These are phyloP conservation scores for Hapsidospora chrysogenum DNA, from an alignment of 495 filamentous ascomycete genomes.

Conservation along the genomic window DNA sequence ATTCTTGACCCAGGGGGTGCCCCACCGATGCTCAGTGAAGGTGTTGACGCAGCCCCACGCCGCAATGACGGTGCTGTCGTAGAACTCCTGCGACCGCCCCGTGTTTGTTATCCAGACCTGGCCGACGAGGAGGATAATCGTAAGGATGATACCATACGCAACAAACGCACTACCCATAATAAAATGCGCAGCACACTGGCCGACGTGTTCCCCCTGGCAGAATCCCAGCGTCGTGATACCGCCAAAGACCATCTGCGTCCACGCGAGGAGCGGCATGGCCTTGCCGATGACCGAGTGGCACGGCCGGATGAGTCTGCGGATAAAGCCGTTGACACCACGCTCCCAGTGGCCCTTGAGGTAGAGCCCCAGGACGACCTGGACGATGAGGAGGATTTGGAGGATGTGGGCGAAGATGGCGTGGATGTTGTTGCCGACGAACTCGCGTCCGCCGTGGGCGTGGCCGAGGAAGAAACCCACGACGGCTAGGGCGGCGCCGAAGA, in stretches of 20 bases:
- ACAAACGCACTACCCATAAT: slow-evolving; percentile 98
- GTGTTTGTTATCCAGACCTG: slow-evolving; percentile 74
- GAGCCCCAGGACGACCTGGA: slow-evolving; percentile 64
- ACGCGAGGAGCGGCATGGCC: slow-evolving; percentile 66
- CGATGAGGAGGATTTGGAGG: slow-evolving; percentile 60
- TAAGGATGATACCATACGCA: slow-evolving; percentile 76
- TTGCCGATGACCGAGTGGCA: slow-evolving; percentile 75
- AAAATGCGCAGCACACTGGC: slow-evolving; percentile 91
- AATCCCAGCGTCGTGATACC: slow-evolving; percentile 91
- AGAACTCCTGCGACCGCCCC: slow-evolving; percentile 90
- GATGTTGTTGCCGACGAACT: slow-evolving; percentile 62
- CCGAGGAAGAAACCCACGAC: slow-evolving; percentile 80
- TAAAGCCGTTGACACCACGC: slow-evolving; percentile 61
- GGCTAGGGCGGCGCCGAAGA: slow-evolving; percentile 54
- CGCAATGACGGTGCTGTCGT: slow-evolving; percentile 80
- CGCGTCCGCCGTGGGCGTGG: slow-evolving; percentile 73
- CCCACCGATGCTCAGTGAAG: slow-evolving; percentile 96
- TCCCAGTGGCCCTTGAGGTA: slow-evolving; percentile 84
- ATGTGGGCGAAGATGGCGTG: slow-evolving; percentile 67
- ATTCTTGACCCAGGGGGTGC: slow-evolving; percentile 74
- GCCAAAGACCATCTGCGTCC: slow-evolving; percentile 94
- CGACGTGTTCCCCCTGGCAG: slow-evolving; percentile 78
- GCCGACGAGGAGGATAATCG: slow-evolving; percentile 72
- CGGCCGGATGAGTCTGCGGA: slow-evolving; percentile 54
- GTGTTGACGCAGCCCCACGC: slow-evolving; percentile 95